Evolutionary conservation across 2,329 filamentous ascomycete genomes (phyloP).

Genomic region (Fusarium xyrophilum): DNA sequence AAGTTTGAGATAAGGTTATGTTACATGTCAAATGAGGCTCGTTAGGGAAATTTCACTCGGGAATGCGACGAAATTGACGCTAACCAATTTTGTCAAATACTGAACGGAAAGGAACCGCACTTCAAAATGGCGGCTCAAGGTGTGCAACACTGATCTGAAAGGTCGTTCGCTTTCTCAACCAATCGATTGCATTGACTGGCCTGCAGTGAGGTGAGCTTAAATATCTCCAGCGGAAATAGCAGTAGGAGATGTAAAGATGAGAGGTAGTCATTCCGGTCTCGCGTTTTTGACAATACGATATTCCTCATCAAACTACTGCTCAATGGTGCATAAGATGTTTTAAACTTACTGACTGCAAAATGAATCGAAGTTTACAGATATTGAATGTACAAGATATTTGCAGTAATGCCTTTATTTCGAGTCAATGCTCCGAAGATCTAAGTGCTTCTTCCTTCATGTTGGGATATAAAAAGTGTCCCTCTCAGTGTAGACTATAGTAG

Average conservation of each 20-base stretch:
- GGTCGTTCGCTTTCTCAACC: neutral
- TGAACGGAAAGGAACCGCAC: neutral
- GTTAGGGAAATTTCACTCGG: neutral
- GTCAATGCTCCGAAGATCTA: too few species aligned
- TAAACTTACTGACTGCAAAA: rapidly evolving
- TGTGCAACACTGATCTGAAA: rapidly evolving
- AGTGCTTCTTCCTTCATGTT: too few species aligned
- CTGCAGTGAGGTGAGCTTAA: neutral
- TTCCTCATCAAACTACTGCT: neutral
- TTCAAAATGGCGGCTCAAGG: neutral
- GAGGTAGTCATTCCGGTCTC: rapidly evolving
- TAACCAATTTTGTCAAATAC: neutral
- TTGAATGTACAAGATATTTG: rapidly evolving
- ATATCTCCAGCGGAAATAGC: rapidly evolving
- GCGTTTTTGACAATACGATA: rapidly evolving
- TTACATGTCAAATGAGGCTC: neutral
- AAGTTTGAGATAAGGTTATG: neutral
- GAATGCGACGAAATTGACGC: neutral
- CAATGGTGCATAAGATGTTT: rapidly evolving
- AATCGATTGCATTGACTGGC: rapidly evolving
- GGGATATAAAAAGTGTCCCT: rapidly evolving
- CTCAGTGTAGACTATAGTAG: rapidly evolving
- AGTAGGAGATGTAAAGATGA: rapidly evolving
- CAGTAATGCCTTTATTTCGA: rapidly evolving
- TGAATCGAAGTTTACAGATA: rapidly evolving